These are phyloP conservation scores for Prunus mira DNA, from an alignment of 306 rosid genomes.

Conservation along the genomic window DNA sequence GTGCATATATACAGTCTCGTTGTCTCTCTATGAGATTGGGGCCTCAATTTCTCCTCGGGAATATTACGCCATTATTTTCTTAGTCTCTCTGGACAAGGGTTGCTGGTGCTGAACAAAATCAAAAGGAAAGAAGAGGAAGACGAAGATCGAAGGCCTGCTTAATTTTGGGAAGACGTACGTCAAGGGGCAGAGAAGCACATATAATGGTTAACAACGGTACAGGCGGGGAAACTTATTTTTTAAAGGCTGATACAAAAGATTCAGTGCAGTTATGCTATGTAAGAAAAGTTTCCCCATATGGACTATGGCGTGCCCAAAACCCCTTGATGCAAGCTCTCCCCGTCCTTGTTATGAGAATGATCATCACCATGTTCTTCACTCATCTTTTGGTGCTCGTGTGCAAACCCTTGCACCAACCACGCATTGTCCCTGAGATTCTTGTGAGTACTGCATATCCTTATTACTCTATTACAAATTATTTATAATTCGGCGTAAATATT, in stretches of 20 bases:
- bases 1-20: neutral
- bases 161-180: neutral
- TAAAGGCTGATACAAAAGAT: neutral
- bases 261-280: constrained; percentile 18
- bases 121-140: neutral
- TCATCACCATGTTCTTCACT: constrained; percentile 20
- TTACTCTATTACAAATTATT: neutral
- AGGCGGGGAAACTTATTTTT: neutral
- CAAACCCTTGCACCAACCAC: constrained; percentile 36
- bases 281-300: neutral
- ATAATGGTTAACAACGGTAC: neutral
- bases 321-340: constrained; percentile 27
- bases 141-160: neutral
- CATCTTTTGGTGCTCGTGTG: constrained; percentile 18
- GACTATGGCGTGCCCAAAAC: constrained; percentile 34
- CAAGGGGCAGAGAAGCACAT: neutral
- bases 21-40: neutral
- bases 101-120: neutral
- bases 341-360: constrained; percentile 24
- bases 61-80: neutral
- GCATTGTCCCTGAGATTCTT: constrained; percentile 29
- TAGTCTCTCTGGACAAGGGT: neutral
- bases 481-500: no score
- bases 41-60: neutral
- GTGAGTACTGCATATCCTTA: constrained; percentile 11